phyloP scores from a whole-genome alignment of 805 yeast genomes.

The Kurtzmaniella cleridarum region DNA sequence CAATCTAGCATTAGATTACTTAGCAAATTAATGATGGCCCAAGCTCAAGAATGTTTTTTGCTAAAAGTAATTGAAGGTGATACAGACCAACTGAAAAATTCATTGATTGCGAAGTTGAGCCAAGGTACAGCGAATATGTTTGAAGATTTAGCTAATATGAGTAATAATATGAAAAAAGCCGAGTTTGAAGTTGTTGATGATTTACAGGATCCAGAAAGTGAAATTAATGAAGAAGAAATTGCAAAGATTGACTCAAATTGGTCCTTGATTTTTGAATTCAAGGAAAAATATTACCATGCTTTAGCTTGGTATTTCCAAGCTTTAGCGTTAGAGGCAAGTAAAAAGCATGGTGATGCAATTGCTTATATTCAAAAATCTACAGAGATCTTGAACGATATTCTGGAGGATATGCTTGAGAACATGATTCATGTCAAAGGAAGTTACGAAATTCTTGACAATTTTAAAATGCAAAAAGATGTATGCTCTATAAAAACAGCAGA shows the following conservation, averaged over 20 bases:
- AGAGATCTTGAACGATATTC: conserved; percentile 32
- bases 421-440: conserved; percentile 18
- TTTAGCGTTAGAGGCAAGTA: conserved; percentile 44
- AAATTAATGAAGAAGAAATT: conserved; percentile 19
- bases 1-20: conserved; percentile 66
- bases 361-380: conserved; percentile 54
- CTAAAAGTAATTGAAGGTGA: conserved; percentile 52
- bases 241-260: conserved; percentile 41
- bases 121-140: conserved; percentile 53
- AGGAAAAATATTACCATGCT: conserved; percentile 51
- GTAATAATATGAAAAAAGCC: conserved; percentile 19
- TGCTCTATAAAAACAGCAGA: conserved; percentile 31
- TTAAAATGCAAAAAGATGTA: conserved; percentile 37
- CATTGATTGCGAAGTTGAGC: conserved; percentile 75
- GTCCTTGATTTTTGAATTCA: conserved; percentile 46
- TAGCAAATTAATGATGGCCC: conserved; percentile 66
- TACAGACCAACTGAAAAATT: conserved; percentile 49
- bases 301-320: conserved; percentile 60
- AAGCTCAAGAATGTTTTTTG: conserved; percentile 82
- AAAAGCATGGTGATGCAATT: conserved; percentile 72
- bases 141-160: conserved; percentile 43
- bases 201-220: conserved; percentile 12
- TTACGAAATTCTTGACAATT: conserved; percentile 35
- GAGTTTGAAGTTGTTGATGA: conserved; percentile 8
- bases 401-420: conserved; percentile 19